Base-by-base conservation (phyloP, 768 basidiomycete species). In the Psilocybe tampanensis region DNA sequence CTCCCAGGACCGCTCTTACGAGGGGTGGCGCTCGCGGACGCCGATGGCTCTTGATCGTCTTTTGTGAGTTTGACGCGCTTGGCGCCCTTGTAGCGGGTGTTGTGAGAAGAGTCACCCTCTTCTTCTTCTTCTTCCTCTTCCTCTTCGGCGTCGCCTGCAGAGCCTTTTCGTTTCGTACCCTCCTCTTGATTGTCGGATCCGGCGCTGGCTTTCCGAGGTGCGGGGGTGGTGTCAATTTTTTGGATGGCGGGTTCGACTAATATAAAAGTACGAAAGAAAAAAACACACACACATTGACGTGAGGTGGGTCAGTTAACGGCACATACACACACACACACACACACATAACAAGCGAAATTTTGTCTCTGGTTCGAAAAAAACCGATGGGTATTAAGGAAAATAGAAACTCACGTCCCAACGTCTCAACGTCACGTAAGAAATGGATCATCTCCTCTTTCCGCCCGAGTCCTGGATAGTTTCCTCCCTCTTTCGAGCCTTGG, bases 361-460 rank as follows among this genome's bases (percentile, higher is more conserved):
- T n/a, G 33, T 34, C 33, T 15, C 33, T 34, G 33, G 33, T 34
- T n/a, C 36, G 18, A 33, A 54, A 29, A 13, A 21, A 24, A 18
- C 21, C 8, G 6, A n/a, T n/a, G n/a, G n/a, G n/a, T n/a, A n/a
- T 21, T n/a, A 17, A 29, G 22, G n/a, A 52, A 34, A 29, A 9
- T 18, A 19, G 18, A 50, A 17, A 51, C 68, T 58, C 42, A 69
- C 68, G 59, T n/a, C 65, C 67, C n/a, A 59, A 55, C 22, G 51
- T 45, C 24, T 65, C 55, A 3, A 70, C 62, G 44, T 65, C 62
- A 29, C 54, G 61, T 8, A 70, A 52, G 45, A 70, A 70, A 19
- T 57, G 51, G 29, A 70, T 61, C 68, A 70, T 70, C 18, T 67
- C 67, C 18, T 70, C 68, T 49, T 56, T 66, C 17, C 61, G 62